phyloP scores from a whole-genome alignment of 257 asterid genomes.

The Echium plantagineum region DNA sequence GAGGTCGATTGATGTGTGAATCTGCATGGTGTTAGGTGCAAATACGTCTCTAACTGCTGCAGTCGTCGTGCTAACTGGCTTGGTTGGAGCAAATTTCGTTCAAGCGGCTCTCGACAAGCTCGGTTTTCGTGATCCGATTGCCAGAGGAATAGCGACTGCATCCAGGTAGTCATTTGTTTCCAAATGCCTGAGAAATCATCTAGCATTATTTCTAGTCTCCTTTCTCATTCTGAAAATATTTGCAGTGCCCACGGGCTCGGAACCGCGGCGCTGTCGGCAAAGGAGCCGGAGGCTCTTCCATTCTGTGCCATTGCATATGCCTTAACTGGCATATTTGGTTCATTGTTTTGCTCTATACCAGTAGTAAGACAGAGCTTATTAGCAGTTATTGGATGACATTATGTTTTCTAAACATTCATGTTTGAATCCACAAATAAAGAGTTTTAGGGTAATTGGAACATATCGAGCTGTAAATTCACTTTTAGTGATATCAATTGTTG shows the following conservation, averaged over 20 bases:
- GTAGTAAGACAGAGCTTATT: constrained; percentile 82
- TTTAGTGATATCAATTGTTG: too few species aligned
- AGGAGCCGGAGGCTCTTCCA: constrained; percentile 98
- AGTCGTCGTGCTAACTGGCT: constrained; percentile 85
- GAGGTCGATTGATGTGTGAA: neutral
- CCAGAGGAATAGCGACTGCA: constrained; percentile 98
- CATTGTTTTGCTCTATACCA: constrained; percentile 84
- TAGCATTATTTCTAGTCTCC: neutral
- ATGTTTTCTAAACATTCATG: neutral
- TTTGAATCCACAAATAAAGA: neutral
- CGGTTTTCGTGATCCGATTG: constrained; percentile 88
- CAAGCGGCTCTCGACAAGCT: constrained; percentile 70
- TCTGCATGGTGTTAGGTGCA: constrained; percentile 49
- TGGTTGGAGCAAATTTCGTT: constrained; percentile 91
- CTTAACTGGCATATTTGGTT: constrained; percentile 88
- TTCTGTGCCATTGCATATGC: constrained; percentile 97
- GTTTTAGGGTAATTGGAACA: neutral
- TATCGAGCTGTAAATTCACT: too few species aligned
- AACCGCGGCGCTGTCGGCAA: constrained; percentile 95
- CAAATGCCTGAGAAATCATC: neutral
- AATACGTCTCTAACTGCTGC: constrained; percentile 97
- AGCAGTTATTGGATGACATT: constrained; percentile 55
- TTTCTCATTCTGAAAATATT: constrained; percentile 1
- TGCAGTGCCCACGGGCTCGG: constrained; percentile 94
- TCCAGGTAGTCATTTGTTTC: constrained; percentile 48